Evolutionary conservation across 2,329 filamentous ascomycete species (phyloP).

Genomic region (Cercospora sp.): DNA sequence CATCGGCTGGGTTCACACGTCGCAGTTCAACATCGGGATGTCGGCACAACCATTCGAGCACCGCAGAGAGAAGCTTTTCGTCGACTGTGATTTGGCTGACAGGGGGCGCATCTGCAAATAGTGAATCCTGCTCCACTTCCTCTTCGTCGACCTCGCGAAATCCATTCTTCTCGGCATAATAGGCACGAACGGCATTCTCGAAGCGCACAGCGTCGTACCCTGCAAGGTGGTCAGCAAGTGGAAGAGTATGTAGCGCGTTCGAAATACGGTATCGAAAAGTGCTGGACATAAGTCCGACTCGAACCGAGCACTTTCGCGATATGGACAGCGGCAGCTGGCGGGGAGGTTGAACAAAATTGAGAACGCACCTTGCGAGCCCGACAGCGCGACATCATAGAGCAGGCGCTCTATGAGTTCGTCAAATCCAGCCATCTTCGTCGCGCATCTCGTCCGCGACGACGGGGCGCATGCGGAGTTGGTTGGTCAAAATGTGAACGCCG

Average conservation of each 20-base stretch:
- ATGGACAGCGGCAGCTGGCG: background rate
- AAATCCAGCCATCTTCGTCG: slow-evolving; percentile 43
- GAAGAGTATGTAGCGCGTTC: background rate
- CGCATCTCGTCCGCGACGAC: slow-evolving; percentile 18
- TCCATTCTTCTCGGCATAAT: slow-evolving; percentile 37
- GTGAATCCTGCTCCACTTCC: slow-evolving; percentile 21
- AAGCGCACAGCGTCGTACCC: slow-evolving; percentile 46
- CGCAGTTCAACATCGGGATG: slow-evolving; percentile 54
- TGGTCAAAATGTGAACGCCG: background rate
- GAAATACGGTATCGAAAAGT: background rate
- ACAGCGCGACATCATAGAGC: slow-evolving; percentile 59
- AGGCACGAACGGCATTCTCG: slow-evolving; percentile 41
- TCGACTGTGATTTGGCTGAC: slow-evolving; percentile 43
- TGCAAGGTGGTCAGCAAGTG: slow-evolving; percentile 20
- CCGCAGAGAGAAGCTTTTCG: slow-evolving; percentile 52
- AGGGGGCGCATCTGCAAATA: slow-evolving; percentile 32
- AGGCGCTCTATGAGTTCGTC: slow-evolving; percentile 60
- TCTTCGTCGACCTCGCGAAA: background rate
- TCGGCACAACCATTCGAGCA: slow-evolving; percentile 59
- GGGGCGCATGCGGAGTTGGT: background rate
- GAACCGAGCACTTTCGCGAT: slow-evolving; percentile 11
- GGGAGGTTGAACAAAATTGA: slow-evolving; percentile 8
- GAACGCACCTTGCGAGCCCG: slow-evolving; percentile 57
- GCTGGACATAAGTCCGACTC: background rate
- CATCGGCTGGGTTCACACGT: slow-evolving; percentile 44